Conservation (phyloP, 2,329 filamentous ascomycete genomes). For the Phaeosphaeriaceae sp. region DNA sequence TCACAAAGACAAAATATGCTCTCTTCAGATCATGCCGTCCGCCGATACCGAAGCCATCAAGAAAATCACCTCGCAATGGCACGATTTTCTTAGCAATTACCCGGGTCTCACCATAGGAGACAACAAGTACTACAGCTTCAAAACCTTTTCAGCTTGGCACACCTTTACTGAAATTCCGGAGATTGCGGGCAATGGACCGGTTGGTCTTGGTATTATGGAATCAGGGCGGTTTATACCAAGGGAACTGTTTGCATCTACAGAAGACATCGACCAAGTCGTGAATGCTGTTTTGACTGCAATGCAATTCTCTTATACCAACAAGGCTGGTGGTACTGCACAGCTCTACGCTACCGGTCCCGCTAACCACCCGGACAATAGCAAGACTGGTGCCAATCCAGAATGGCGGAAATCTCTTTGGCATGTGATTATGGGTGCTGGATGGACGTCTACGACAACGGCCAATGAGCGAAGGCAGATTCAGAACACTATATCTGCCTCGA, state of each 20-base stretch:
- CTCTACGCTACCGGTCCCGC: constrained; percentile 45
- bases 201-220: constrained; percentile 43
- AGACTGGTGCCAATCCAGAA: constrained; percentile 39
- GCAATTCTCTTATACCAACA: constrained; percentile 37
- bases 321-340: constrained; percentile 38
- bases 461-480: constrained; percentile 32
- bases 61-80: constrained; percentile 36
- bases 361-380: constrained; percentile 39
- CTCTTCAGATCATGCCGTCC: constrained; percentile 40
- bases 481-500: constrained; percentile 36
- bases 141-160: constrained; percentile 41
- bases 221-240: constrained; percentile 43
- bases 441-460: constrained; percentile 29
- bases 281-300: constrained; percentile 41
- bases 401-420: constrained; percentile 45
- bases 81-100: constrained; percentile 40
- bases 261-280: constrained; percentile 32
- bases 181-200: constrained; percentile 42
- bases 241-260: constrained; percentile 29
- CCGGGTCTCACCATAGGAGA: constrained; percentile 40
- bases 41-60: constrained; percentile 32
- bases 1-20: constrained; percentile 38
- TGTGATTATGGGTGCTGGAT: constrained; percentile 41
- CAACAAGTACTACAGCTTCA: constrained; percentile 40
- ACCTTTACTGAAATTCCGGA: constrained; percentile 36